Conservation (phyloP, 495 filamentous ascomycete genomes). For the Penicillium psychrofluorescens region DNA sequence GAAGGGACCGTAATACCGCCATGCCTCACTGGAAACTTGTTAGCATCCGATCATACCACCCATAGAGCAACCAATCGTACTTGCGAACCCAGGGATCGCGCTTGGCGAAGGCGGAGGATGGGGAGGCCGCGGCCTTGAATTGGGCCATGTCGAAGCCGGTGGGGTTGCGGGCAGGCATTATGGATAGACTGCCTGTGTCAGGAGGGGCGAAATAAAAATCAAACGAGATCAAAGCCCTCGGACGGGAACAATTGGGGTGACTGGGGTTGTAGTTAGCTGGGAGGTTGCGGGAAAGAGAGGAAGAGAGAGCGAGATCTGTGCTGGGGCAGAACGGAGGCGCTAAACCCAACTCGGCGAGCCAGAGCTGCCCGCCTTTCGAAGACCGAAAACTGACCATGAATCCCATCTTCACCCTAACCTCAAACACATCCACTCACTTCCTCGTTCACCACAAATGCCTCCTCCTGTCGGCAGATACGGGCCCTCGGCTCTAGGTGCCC, state of each 20-base stretch:
- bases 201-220: too few species aligned
- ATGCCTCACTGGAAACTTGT: slow-evolving; percentile 63
- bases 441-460: slow-evolving; percentile 16
- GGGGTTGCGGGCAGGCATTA: slow-evolving; percentile 57
- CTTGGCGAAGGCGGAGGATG: slow-evolving; percentile 44
- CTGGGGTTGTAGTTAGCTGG: too few species aligned
- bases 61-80: slow-evolving; percentile 34
- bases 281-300: not conserved
- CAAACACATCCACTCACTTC: slow-evolving; percentile 21
- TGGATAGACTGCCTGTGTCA: slow-evolving; percentile 5
- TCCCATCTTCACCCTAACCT: slow-evolving; percentile 5
- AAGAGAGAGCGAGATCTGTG: slow-evolving; percentile 18
- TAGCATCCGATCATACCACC: slow-evolving; percentile 7
- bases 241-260: too few species aligned
- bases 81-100: slow-evolving; percentile 83
- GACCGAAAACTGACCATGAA: slow-evolving; percentile 17
- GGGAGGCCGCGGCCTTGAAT: slow-evolving; percentile 58
- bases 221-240: too few species aligned
- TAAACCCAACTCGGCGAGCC: slow-evolving; percentile 24
- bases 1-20: slow-evolving; percentile 90
- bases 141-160: slow-evolving; percentile 78
- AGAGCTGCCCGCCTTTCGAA: slow-evolving; percentile 17
- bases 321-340: slow-evolving; percentile 20
- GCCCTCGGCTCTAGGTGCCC: slow-evolving; percentile 41
- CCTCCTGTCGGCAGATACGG: slow-evolving; percentile 46